These are phyloP conservation scores for Zygotorulaspora chibaensis DNA, from an alignment of 805 yeast genomes.

Conservation along the genomic window DNA sequence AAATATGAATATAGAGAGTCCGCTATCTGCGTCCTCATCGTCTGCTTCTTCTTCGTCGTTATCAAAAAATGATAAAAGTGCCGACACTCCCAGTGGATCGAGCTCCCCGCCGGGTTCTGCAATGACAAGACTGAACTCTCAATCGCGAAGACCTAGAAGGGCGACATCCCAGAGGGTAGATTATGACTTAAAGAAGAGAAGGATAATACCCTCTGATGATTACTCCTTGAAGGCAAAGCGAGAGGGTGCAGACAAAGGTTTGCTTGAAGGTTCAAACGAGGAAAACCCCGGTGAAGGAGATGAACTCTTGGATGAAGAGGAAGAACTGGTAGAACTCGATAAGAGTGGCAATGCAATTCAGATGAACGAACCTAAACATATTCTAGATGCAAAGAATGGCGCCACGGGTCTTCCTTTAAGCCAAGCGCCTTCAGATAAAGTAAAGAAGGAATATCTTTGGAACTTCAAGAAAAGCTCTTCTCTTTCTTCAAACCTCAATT, in stretches of 20 bases:
- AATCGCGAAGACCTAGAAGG: slow-evolving; percentile 27
- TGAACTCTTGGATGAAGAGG: background rate
- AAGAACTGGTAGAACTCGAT: slow-evolving; percentile 16
- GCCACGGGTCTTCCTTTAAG: slow-evolving; percentile 73
- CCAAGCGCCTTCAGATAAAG: slow-evolving; percentile 57
- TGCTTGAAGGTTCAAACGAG: background rate
- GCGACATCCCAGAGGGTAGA: slow-evolving; percentile 31
- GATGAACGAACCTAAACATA: slow-evolving; percentile 49
- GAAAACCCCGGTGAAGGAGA: background rate
- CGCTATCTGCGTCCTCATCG: background rate
- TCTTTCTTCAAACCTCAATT: background rate
- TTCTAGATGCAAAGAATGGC: slow-evolving; percentile 51
- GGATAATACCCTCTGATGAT: slow-evolving; percentile 28
- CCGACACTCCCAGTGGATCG: slow-evolving; percentile 7
- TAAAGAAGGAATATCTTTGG: slow-evolving; percentile 55
- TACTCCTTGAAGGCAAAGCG: slow-evolving; percentile 9
- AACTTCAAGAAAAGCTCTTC: slow-evolving; percentile 34
- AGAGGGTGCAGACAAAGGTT: background rate
- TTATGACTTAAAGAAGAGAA: slow-evolving; percentile 32
- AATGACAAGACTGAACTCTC: slow-evolving; percentile 6
- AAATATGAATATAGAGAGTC: background rate
- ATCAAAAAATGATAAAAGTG: slow-evolving; percentile 1
- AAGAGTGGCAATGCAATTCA: slow-evolving; percentile 21
- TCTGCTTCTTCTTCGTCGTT: background rate
- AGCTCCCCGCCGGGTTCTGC: slow-evolving; percentile 7